These are phyloP conservation scores for Geosiphon pyriformis DNA, from an alignment of 192 early-diverging fungal genomes.

Conservation along the genomic window DNA sequence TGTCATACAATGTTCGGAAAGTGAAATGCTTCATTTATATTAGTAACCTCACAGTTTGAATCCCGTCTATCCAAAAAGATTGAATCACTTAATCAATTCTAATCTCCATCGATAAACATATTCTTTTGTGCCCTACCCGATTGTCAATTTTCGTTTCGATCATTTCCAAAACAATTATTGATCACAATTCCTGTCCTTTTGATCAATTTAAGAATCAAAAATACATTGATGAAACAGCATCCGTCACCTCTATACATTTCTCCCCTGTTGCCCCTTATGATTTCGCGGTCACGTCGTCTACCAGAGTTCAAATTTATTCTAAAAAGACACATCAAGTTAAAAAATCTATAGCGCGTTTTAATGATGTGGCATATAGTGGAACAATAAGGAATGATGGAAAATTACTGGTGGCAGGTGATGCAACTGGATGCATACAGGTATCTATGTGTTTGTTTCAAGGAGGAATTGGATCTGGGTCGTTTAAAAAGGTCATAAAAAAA, in stretches of 20 bases:
- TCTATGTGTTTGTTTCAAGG: neutral
- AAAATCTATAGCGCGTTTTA: conserved; percentile 90
- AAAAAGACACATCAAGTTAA: conserved; percentile 76
- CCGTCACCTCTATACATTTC: conserved; percentile 79
- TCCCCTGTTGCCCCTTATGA: conserved; percentile 75
- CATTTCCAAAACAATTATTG: too few species aligned
- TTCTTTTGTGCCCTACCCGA: too few species aligned
- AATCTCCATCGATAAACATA: too few species aligned
- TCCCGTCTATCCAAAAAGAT: too few species aligned
- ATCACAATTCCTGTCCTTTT: too few species aligned
- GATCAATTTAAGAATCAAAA: conserved; percentile 87
- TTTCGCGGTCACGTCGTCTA: conserved; percentile 85
- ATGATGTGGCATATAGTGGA: conserved; percentile 77
- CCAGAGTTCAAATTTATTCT: conserved; percentile 89
- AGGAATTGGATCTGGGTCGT: neutral
- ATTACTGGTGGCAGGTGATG: conserved; percentile 90
- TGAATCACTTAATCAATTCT: too few species aligned
- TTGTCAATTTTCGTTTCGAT: too few species aligned
- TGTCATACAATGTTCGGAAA: too few species aligned
- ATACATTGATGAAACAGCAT: conserved; percentile 81
- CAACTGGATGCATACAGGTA: conserved; percentile 76
- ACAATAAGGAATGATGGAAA: conserved; percentile 81
- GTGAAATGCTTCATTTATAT: too few species aligned
- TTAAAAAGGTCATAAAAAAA: too few species aligned
- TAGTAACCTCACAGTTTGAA: too few species aligned